Base-by-base conservation (phyloP, 1,284 basidiomycete genomes). In the Rhodotorula glutinis region DNA sequence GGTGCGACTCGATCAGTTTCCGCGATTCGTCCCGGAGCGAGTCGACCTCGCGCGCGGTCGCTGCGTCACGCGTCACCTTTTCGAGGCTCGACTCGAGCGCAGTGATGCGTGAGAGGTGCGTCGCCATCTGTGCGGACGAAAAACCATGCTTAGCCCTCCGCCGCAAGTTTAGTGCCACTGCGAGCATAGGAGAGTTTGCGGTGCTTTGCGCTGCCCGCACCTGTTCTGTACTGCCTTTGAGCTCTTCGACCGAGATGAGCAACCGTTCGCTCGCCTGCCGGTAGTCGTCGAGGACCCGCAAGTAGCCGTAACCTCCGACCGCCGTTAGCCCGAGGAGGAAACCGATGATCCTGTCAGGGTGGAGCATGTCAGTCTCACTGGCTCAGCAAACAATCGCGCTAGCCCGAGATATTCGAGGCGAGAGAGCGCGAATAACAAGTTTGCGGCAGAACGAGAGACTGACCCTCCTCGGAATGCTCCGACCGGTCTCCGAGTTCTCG, bases 401-500 rank as follows among this genome's bases (percentile, higher is more conserved):
- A 46, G n/a, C 10, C 38, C 14, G 5, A 3, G 23, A 2, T 0
- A 14, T 1, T 19, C n/a, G 13, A 14, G 33, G 21, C 53, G 53
- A 3, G 40, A 40, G 41, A 25, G 40, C 17, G 54, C 25, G 2
- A 40, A n/a, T n/a, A n/a, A n/a, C n/a, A n/a, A n/a, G n/a, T n/a
- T n/a, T n/a, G n/a, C n/a, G n/a, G n/a, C n/a, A n/a, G n/a, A n/a
- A n/a, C n/a, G n/a, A n/a, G 27, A 30, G 52, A 60, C 58, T 40
- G 46, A 61, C 65, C 68, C 69, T 43, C 69, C 69, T 25, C 69
- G 51, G 56, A 66, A 70, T 1, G 69, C 69, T 27, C 69, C 69
- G 9, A 70, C 69, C 7, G 69, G 69, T 30, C 63, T 56, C 41
- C 60, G 19, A 11, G 55, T 53, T 16, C 56, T 23, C 5, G 40